Evolutionary conservation across 116 monocot genomes (phyloP).

Genomic region (Trichopus zeylanicus): DNA sequence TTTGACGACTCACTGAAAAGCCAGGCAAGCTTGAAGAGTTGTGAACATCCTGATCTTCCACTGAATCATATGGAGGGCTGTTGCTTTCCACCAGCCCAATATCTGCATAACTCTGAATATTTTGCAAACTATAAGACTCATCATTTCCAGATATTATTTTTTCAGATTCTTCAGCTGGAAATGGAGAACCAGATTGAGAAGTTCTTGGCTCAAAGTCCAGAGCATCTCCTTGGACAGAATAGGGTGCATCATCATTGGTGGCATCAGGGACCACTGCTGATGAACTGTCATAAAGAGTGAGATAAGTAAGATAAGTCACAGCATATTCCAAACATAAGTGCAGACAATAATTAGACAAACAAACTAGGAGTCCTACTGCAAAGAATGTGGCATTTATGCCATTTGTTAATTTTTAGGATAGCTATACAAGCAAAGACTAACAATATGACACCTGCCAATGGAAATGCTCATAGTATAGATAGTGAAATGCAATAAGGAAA

Average conservation of each 20-base stretch:
- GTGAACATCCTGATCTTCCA: constrained; percentile 10
- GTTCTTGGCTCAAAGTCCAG: constrained; percentile 17
- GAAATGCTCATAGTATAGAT: neutral
- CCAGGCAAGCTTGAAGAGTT: constrained; percentile 15
- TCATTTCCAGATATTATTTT: constrained; percentile 8
- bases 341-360: neutral
- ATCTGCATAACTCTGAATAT: constrained; percentile 28
- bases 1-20: constrained; percentile 30
- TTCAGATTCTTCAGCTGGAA: constrained; percentile 21
- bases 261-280: constrained; percentile 5
- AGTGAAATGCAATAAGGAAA: neutral
- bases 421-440: too few species aligned
- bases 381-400: too few species aligned
- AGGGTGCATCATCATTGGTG: constrained; percentile 6
- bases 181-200: constrained; percentile 17
- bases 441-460: too few species aligned
- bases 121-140: constrained; percentile 17
- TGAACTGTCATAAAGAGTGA: constrained; percentile 14
- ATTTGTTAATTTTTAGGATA: too few species aligned
- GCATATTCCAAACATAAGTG: neutral
- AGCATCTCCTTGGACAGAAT: constrained; percentile 17
- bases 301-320: neutral
- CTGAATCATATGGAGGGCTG: constrained; percentile 22
- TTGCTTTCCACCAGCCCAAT: constrained; percentile 36
- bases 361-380: neutral